Conservation (phyloP, 768 basidiomycete species). For the Xerocomus potaroensis region DNA sequence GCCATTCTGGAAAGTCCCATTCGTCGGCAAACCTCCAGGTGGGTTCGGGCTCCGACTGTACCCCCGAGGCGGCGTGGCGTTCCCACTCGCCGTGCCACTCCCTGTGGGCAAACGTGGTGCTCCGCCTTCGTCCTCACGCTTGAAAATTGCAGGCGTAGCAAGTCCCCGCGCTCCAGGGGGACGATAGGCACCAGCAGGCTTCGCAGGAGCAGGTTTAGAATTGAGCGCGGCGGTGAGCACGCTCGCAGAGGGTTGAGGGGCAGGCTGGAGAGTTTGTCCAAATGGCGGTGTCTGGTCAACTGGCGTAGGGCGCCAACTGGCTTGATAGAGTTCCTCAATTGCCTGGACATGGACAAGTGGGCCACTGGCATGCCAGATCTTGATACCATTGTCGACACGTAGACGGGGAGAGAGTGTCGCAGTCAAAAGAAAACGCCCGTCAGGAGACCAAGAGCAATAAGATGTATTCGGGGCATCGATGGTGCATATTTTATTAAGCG, state of each 20-base stretch:
- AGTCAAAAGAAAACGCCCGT: constrained; percentile 89
- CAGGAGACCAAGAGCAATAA: constrained; percentile 92
- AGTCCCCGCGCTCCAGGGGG: constrained; percentile 92
- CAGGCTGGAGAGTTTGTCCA: constrained; percentile 57
- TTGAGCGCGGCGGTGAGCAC: constrained; percentile 46
- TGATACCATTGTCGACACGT: constrained; percentile 96
- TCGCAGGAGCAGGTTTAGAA: constrained; percentile 53
- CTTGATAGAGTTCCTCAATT: constrained; percentile 88
- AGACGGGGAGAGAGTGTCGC: constrained; percentile 94
- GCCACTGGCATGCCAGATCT: constrained; percentile 92
- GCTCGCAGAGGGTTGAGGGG: constrained; percentile 61
- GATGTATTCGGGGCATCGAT: constrained; percentile 94
- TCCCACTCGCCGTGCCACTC: constrained; percentile 42
- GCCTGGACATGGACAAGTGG: constrained; percentile 79
- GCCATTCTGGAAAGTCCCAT: constrained; percentile 32
- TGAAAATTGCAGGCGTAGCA: constrained; percentile 83
- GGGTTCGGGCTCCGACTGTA: constrained; percentile 56
- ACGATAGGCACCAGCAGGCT: constrained; percentile 84
- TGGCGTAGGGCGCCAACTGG: constrained; percentile 73
- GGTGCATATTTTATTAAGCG: constrained; percentile 68
- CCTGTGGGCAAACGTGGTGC: constrained; percentile 48
- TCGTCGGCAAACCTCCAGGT: constrained; percentile 41
- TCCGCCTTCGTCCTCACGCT: constrained; percentile 88
- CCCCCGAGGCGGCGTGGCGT: constrained; percentile 57
- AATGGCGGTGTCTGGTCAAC: constrained; percentile 66